phyloP scores from a whole-genome alignment of 192 early-diverging fungal species.

The Coemansia sp. region DNA sequence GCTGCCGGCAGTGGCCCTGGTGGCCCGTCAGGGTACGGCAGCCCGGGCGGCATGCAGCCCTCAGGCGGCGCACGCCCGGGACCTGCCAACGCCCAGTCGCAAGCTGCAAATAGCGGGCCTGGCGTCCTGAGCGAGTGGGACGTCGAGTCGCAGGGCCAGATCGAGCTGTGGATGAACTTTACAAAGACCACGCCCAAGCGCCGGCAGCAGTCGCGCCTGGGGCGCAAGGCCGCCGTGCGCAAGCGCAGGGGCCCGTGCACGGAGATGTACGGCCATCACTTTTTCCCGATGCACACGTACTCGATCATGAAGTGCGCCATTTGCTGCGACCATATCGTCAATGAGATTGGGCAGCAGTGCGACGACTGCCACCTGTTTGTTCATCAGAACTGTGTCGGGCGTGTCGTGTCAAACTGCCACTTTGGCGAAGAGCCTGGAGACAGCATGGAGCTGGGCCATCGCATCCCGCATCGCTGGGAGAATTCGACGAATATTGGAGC shows the following conservation, averaged over 20 bases:
- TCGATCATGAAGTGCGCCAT: slow-evolving; percentile 97
- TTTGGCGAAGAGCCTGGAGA: slow-evolving; percentile 33
- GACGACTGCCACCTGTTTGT: slow-evolving; percentile 94
- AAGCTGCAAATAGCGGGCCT: slow-evolving; percentile 6
- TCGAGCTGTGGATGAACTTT: slow-evolving; percentile 82
- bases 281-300: slow-evolving; percentile 84
- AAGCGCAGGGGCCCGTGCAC: slow-evolving; percentile 76
- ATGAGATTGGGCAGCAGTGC: slow-evolving; percentile 84
- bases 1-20: neutral
- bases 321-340: slow-evolving; percentile 91
- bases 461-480: slow-evolving; percentile 96
- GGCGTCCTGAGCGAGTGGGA: slow-evolving; percentile 58
- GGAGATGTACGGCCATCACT: slow-evolving; percentile 92
- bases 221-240: slow-evolving; percentile 73
- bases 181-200: slow-evolving; percentile 51
- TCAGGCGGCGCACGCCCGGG: neutral
- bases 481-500: slow-evolving; percentile 73
- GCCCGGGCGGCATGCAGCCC: neutral
- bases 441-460: slow-evolving; percentile 57
- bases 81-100: no score
- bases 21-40: slow-evolving; percentile 7
- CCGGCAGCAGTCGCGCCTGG: slow-evolving; percentile 49
- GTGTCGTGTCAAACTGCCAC: slow-evolving; percentile 88
- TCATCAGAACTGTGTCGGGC: slow-evolving; percentile 81
- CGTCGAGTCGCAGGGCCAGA: slow-evolving; percentile 88